A percentile compares a stretch with the other conserved stretches of the same genome.
These are phyloP conservation scores for Candida taoyuanica DNA, from an alignment of 805 yeast genomes.

Conservation along the genomic window DNA sequence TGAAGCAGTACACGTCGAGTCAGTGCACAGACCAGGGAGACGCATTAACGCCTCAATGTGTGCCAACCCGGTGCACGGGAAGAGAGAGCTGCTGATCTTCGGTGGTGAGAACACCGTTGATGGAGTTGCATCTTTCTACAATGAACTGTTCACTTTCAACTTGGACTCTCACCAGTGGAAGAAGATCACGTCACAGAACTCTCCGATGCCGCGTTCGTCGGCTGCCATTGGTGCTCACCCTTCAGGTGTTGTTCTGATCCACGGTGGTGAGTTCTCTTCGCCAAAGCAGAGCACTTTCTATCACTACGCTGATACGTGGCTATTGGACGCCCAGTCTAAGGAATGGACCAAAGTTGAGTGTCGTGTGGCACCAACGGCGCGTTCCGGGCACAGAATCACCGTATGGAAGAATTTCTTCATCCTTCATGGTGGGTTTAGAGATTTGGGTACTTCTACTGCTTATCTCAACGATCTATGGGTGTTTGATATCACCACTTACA, in stretches of 20 bases:
- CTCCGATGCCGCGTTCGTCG: constrained; percentile 90
- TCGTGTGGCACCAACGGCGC: constrained; percentile 71
- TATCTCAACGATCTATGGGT: constrained; percentile 87
- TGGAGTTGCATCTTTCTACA: constrained; percentile 62
- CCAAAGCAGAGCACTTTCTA: constrained; percentile 95
- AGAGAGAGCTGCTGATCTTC: constrained; percentile 73
- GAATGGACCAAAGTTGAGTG: constrained; percentile 88
- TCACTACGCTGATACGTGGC: constrained; percentile 96
- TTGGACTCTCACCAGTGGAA: constrained; percentile 82
- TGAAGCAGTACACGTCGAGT: constrained; percentile 61
- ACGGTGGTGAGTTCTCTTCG: constrained; percentile 96
- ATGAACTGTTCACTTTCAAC: constrained; percentile 71
- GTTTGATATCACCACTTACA: constrained; percentile 82
- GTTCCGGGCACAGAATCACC: constrained; percentile 90
- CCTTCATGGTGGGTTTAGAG: constrained; percentile 90
- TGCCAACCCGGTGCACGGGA: constrained; percentile 69
- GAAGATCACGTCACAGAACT: constrained; percentile 67
- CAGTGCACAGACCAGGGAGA: constrained; percentile 55
- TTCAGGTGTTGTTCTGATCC: constrained; percentile 76
- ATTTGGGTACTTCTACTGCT: constrained; percentile 77
- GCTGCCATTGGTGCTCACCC: constrained; percentile 94
- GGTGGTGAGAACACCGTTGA: constrained; percentile 77
- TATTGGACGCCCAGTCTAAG: constrained; percentile 73
- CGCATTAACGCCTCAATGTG: constrained; percentile 74
- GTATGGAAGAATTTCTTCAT: constrained; percentile 88